A percentile compares a stretch with the other conserved stretches of the same genome.
Evolutionary conservation across 208 protist species (phyloP).

Genomic region (Acanthamoeba sp.): DNA sequence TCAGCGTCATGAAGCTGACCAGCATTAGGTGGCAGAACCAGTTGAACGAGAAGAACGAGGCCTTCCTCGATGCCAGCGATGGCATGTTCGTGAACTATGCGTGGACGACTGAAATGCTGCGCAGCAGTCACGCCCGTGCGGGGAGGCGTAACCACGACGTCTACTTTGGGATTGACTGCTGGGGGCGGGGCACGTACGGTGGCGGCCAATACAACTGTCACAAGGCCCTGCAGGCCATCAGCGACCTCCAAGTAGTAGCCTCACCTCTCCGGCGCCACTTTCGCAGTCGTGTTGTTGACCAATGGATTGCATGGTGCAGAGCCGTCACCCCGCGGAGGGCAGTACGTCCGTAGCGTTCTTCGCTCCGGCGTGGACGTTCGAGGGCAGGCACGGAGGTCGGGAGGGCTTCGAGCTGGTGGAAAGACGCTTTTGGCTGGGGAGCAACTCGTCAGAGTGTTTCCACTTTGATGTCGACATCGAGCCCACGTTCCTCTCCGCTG

Average conservation of each 20-base stretch:
- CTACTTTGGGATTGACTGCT: slow-evolving; percentile 93
- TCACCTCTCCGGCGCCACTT: no score
- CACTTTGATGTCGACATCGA: slow-evolving; percentile 1
- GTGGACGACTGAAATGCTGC: slow-evolving; percentile 40
- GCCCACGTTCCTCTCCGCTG: background rate
- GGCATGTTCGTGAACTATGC: slow-evolving; percentile 94
- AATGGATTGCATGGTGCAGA: no score
- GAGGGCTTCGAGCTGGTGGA: slow-evolving; percentile 54
- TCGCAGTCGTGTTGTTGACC: no score
- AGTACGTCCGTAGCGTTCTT: slow-evolving; percentile 92
- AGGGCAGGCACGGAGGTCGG: slow-evolving; percentile 78
- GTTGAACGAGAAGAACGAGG: slow-evolving; percentile 90
- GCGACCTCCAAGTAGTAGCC: slow-evolving; percentile 24
- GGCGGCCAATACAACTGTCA: slow-evolving; percentile 91
- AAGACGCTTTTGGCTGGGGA: slow-evolving; percentile 61
- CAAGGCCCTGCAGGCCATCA: slow-evolving; percentile 83
- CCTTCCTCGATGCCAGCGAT: slow-evolving; percentile 92
- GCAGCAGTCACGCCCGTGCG: background rate
- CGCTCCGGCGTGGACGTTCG: slow-evolving; percentile 92
- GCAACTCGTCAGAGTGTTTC: slow-evolving; percentile 37
- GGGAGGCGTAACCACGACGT: slow-evolving; percentile 84
- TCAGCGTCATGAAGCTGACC: background rate
- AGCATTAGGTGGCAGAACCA: slow-evolving; percentile 89
- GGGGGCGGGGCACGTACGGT: slow-evolving; percentile 89
- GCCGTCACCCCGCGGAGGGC: background rate